A percentile compares a stretch with the other conserved stretches of the same genome.
Evolutionary conservation across 352 stramenopile genomes (phyloP).

Genomic region (Elongisporangium senticosum): DNA sequence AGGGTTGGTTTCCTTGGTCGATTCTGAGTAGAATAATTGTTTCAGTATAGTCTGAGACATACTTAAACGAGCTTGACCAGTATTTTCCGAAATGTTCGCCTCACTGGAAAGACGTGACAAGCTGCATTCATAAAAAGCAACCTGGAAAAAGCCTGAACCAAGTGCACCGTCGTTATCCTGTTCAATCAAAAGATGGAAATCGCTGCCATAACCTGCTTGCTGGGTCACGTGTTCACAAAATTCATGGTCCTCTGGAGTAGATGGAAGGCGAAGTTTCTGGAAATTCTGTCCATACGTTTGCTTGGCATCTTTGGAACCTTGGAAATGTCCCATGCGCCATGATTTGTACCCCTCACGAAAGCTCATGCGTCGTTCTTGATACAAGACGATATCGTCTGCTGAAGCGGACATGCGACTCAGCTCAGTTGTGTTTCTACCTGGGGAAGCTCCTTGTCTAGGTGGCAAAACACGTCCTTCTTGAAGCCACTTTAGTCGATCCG

Average conservation of each 20-base stretch:
- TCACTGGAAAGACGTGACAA: slow-evolving; percentile 47
- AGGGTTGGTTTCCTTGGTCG: slow-evolving; percentile 5
- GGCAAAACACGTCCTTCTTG: slow-evolving; percentile 2
- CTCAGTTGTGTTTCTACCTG: neutral
- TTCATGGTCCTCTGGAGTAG: slow-evolving; percentile 65
- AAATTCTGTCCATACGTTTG: slow-evolving; percentile 39
- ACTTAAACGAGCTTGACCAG: slow-evolving; percentile 18
- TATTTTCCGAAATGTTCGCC: slow-evolving; percentile 23
- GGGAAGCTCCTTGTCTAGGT: neutral
- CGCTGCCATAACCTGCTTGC: slow-evolving; percentile 43
- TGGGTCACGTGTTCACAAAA: slow-evolving; percentile 73
- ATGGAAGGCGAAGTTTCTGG: slow-evolving; percentile 37
- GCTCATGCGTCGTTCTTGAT: slow-evolving; percentile 68
- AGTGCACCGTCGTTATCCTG: slow-evolving; percentile 26
- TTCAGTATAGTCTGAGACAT: slow-evolving; percentile 45
- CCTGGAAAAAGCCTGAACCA: slow-evolving; percentile 78
- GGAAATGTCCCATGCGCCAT: slow-evolving; percentile 76
- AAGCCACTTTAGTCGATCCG: slow-evolving; percentile 2
- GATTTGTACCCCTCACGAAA: slow-evolving; percentile 85
- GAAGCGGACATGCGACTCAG: slow-evolving; percentile 58
- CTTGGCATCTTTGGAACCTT: slow-evolving; percentile 71
- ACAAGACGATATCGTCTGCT: slow-evolving; percentile 80
- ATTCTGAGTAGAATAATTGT: slow-evolving; percentile 47
- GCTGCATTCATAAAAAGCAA: slow-evolving; percentile 85
- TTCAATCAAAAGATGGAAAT: slow-evolving; percentile 80